Evolutionary conservation across 352 stramenopile species (phyloP), one percentile per base, ranked within the genome.

Genomic region (Phytopythium vexans): DNA sequence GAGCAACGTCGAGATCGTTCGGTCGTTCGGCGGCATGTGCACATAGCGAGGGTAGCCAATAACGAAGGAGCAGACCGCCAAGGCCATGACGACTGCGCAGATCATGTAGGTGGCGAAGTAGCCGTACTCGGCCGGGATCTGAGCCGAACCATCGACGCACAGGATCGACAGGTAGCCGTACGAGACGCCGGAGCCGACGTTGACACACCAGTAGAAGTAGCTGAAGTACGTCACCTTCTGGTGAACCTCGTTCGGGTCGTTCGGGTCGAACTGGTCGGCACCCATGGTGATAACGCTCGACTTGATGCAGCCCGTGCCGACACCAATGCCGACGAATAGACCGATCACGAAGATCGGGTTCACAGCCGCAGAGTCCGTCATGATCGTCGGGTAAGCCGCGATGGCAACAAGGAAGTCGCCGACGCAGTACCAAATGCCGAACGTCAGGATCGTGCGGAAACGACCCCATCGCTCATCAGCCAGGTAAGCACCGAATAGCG

Each of bases 121-220:
- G 14, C 79, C 77, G 59, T 86, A 92, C 38, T 86, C 58, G 36
- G 68, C 58, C 3, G 82, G 59, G 44, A 89, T 89, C n/a, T 76
- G 53, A 9, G 58, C 66, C n/a, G 70, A 72, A 33, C 82, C 84
- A 55, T 93, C 72, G 39, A 92, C 77, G 34, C 67, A 89, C 33
- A 94, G 57, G 41, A 74, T 81, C 34, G 78, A 80, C n/a, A 92
- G 64, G 45, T 89, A 77, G 8, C 69, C 83, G 61, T 89, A 94
- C 52, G 74, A 82, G 46, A 92, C 70, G 16, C 60, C 50, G 2
- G 84, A 66, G 27, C 84, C 80, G 33, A 86, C n/a, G n/a, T n/a
- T n/a, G n/a, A n/a, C n/a, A n/a, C n/a, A n/a, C n/a, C n/a, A n/a
- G n/a, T n/a, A 94, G 57, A 90, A 91, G 56, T 75, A 88, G 51